Evolutionary conservation across 2,329 filamentous ascomycete species (phyloP).

Genomic region (Ophiocordyceps polyrhachis-furcata): DNA sequence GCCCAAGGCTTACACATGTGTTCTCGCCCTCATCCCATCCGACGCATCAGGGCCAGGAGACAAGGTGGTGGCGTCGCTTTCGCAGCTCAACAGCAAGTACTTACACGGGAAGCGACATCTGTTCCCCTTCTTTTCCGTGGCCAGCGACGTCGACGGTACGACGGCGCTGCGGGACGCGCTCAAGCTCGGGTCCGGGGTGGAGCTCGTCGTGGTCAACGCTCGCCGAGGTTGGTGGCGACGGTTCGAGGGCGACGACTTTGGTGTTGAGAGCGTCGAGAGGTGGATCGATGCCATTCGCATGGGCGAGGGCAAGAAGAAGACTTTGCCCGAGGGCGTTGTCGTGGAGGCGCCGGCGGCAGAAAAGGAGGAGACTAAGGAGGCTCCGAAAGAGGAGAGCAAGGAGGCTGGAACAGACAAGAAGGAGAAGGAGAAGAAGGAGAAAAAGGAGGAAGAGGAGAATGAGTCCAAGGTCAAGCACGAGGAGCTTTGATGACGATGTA

Average conservation of each 20-base stretch:
- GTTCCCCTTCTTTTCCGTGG: slow-evolving; percentile 70
- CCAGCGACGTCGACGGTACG: slow-evolving; percentile 23
- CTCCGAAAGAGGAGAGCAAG: not conserved
- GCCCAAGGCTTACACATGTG: slow-evolving; percentile 61
- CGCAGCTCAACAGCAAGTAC: slow-evolving; percentile 62
- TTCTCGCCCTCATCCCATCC: slow-evolving; percentile 53
- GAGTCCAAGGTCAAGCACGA: slow-evolving; percentile 22
- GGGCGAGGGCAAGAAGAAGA: slow-evolving; percentile 67
- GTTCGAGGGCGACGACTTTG: slow-evolving; percentile 43
- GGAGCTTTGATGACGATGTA: slow-evolving; percentile 25
- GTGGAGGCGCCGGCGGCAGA: slow-evolving; percentile 8
- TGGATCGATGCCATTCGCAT: slow-evolving; percentile 89
- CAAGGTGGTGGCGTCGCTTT: slow-evolving; percentile 42
- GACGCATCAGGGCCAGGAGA: slow-evolving; percentile 30
- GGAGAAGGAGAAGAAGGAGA: slow-evolving; percentile 1
- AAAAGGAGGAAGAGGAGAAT: slow-evolving; percentile 8
- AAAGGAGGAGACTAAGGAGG: not conserved
- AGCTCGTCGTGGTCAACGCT: slow-evolving; percentile 68
- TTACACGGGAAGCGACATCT: slow-evolving; percentile 43
- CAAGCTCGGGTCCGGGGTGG: slow-evolving; percentile 39
- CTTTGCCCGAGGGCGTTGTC: slow-evolving; percentile 45
- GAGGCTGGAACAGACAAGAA: not conserved
- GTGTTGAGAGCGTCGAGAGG: slow-evolving; percentile 45
- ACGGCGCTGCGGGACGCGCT: slow-evolving; percentile 31
- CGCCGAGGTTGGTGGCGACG: slow-evolving; percentile 74